Conservation (phyloP, 1,284 basidiomycete genomes). For the Chalciporus sp. region DNA sequence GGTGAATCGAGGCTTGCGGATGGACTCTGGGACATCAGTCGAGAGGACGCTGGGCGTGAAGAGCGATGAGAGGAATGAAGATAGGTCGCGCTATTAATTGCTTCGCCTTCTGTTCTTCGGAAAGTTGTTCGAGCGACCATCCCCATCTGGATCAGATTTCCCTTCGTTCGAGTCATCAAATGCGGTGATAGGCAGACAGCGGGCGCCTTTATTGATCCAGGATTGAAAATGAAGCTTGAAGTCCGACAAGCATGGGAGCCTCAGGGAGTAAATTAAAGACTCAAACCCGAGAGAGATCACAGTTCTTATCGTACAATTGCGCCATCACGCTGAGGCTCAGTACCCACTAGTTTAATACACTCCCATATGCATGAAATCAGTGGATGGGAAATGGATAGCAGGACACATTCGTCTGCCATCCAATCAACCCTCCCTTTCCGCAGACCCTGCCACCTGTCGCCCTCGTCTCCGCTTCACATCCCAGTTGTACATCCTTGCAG, state of each 20-base stretch:
- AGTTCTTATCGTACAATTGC: background rate
- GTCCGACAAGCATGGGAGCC: too few relatives aligned
- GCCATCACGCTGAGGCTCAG: too few relatives aligned
- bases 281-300: too few relatives aligned
- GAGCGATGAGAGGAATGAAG: background rate
- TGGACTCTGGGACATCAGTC: background rate
- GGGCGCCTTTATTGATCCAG: too few relatives aligned
- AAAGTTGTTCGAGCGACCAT: background rate
- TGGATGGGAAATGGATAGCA: background rate
- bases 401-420: background rate
- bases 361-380: too few relatives aligned
- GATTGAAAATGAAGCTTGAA: too few relatives aligned
- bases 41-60: background rate
- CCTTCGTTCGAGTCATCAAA: too few relatives aligned
- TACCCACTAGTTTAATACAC: background rate
- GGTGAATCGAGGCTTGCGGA: background rate
- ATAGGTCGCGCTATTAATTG: background rate
- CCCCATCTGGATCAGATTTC: too few relatives aligned
- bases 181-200: too few relatives aligned
- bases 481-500: slow-evolving; percentile 95
- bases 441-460: slow-evolving; percentile 46
- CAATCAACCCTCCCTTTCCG: slow-evolving; percentile 13
- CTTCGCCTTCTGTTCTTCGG: background rate
- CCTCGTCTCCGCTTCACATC: slow-evolving; percentile 86
- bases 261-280: too few relatives aligned